Base-by-base conservation (phyloP, 352 stramenopile genomes). In the Pelagophyceae sp. region DNA sequence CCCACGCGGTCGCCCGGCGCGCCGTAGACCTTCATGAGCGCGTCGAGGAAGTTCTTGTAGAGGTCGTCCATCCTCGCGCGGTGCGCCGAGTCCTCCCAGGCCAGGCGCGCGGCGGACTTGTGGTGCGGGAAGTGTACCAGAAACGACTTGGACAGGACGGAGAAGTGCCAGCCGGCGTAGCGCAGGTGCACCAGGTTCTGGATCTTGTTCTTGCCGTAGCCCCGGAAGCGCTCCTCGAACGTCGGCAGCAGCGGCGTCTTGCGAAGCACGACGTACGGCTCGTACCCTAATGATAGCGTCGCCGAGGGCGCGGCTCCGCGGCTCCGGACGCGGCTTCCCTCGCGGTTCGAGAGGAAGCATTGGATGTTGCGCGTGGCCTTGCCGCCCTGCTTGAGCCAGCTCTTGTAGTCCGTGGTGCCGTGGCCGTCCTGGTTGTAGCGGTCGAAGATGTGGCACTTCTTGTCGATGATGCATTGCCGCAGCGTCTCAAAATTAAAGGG, bases 201-300 rank as follows among this genome's bases (percentile, higher is more conserved):
- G 76, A 92, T 85, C 83, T 92, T 92, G 76, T 92, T 92, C 74
- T 92, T 92, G 17, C 88, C 88, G 79, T 92, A 92, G 17, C 88
- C 88, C 2, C 80, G 82, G 79, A 92, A 91, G 19, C 80, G 79
- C 79, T 86, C 78, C 79, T 91, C 86, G 81, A 90, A 92, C 20
- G 83, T 83, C 27, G 88, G 88, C 20, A 91, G 76, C 38, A 87
- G 72, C 20, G 76, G 76, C 63, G 84, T 89, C 69, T 88, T 90
- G 65, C 85, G 76, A 19, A 91, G 32, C 27, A 84, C 82, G 33
- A 92, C 51, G 79, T 91, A 92, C 0, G 87, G 87, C 82, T 92
- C 87, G 77, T 90, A 92, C n/a, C n/a, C n/a, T n/a, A n/a, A n/a
- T n/a, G n/a, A n/a, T n/a, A n/a, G n/a, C n/a, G 70, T 25, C 20